These are phyloP conservation scores for Boletus sp. DNA, from an alignment of 768 basidiomycete genomes.

Conservation along the genomic window DNA sequence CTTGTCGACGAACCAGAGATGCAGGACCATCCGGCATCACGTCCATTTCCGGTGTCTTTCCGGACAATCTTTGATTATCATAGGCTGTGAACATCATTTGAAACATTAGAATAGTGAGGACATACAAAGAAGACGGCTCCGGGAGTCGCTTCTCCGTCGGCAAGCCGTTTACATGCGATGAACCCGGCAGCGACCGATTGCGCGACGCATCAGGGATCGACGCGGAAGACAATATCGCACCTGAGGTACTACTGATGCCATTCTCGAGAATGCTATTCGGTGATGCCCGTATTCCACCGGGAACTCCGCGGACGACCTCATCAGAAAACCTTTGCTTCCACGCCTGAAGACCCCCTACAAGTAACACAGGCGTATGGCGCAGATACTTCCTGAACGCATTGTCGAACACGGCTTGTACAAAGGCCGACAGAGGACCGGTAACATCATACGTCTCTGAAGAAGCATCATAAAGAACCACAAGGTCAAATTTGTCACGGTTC, in stretches of 20 bases:
- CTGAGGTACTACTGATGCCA: slow-evolving; percentile 26
- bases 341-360: slow-evolving; percentile 80
- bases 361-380: slow-evolving; percentile 74
- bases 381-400: slow-evolving; percentile 69
- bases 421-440: slow-evolving; percentile 52
- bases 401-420: slow-evolving; percentile 72
- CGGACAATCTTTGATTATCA: slow-evolving; percentile 14
- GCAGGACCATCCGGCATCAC: slow-evolving; percentile 12
- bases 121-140: slow-evolving; percentile 25
- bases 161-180: slow-evolving; percentile 17
- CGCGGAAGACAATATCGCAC: slow-evolving; percentile 23
- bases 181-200: slow-evolving; percentile 7
- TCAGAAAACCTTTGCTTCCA: slow-evolving; percentile 68
- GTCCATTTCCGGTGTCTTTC: slow-evolving; percentile 15
- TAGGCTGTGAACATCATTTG: slow-evolving; percentile 11
- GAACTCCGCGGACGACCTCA: slow-evolving; percentile 30
- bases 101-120: not conserved
- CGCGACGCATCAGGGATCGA: slow-evolving; percentile 16
- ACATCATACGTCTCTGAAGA: slow-evolving; percentile 52
- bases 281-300: slow-evolving; percentile 11
- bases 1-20: slow-evolving; percentile 37
- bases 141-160: slow-evolving; percentile 15
- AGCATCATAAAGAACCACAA: slow-evolving; percentile 83
- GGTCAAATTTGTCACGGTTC: slow-evolving; percentile 85
- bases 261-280: slow-evolving; percentile 24